Evolutionary conservation across 176 grass and related monocot species (phyloP), one percentile per base, ranked within the genome.

Genomic region (Rhynchospora tenuis): DNA sequence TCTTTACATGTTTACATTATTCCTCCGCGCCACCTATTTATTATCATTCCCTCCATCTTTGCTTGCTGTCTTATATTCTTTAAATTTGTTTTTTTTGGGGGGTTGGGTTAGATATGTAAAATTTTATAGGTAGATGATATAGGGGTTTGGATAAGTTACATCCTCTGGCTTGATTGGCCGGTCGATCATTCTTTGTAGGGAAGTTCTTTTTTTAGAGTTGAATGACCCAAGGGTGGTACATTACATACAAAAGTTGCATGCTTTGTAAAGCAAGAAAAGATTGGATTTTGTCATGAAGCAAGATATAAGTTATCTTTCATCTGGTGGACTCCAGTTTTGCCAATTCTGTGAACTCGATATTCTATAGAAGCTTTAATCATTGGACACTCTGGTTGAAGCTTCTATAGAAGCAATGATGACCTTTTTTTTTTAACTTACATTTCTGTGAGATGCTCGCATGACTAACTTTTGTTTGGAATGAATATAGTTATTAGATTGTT

Each of bases 131-230:
- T 92, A 92, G 87, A 68, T 73, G 44, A 55, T 83, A 88, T 82
- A 81, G 78, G 88, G 90, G 86, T 63, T 88, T 85, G 89, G 89
- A 94, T 94, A 83, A 83, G 90, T 85, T 88, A 83, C 65, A 74
- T 74, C 87, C 92, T 48, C 19, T 43, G 79, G 69, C 22, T 81
- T 84, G 81, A 85, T 83, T 84, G 75, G 83, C 83, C 88, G 83
- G 92, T 86, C 83, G 79, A 91, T 67, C 73, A 94, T 91, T 94
- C 92, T 91, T 94, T 94, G 89, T 94, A 90, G 89, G 85, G 67
- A 89, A 86, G 44, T 84, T 89, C 23, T 82, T 80, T 82, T 61
- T 28, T 64, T 63, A 77, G 73, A 77, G 50, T 77, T 77, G 26
- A 77, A 61, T 81, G 63, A 63, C 56, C 78, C 57, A 63, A 62